These are phyloP conservation scores for Batrachochytrium dendrobatidis DNA, from an alignment of 371 early-diverging fungal species.

Conservation along the genomic window DNA sequence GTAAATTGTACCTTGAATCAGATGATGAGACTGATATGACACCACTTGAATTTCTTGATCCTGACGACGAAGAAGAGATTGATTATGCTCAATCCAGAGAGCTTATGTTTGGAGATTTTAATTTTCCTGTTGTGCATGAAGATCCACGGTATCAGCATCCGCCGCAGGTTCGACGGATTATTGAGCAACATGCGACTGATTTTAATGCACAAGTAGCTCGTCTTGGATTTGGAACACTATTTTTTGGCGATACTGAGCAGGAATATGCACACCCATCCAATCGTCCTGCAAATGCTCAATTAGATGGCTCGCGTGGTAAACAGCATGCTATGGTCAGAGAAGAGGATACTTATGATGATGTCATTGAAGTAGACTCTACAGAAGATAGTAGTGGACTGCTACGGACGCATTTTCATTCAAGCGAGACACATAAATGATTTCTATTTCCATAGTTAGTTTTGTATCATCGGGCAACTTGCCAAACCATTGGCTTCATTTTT, in stretches of 20 bases:
- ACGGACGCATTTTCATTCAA: neutral
- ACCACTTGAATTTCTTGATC: constrained; percentile 8
- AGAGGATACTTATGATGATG: neutral
- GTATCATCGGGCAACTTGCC: too few species aligned
- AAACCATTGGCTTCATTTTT: too few species aligned
- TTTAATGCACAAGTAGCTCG: neutral
- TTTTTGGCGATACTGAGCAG: neutral
- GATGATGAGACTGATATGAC: neutral
- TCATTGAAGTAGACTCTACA: neutral
- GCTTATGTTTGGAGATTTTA: constrained; percentile 29
- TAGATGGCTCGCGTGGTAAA: neutral
- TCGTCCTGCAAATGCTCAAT: too few species aligned
- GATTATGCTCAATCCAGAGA: constrained; percentile 14
- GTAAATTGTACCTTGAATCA: neutral
- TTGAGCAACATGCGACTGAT: constrained; percentile 1
- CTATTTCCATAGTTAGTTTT: too few species aligned
- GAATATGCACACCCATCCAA: too few species aligned
- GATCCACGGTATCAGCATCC: constrained; percentile 22
- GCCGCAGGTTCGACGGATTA: constrained; percentile 13
- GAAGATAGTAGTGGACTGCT: neutral
- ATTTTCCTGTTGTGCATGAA: constrained; percentile 30
- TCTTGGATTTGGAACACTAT: neutral
- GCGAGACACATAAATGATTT: too few species aligned
- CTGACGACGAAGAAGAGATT: constrained; percentile 15
- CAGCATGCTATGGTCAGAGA: neutral